These are phyloP conservation scores for Blastobotrys petasosporus DNA, from an alignment of 1,139 yeast genomes.

Conservation along the genomic window DNA sequence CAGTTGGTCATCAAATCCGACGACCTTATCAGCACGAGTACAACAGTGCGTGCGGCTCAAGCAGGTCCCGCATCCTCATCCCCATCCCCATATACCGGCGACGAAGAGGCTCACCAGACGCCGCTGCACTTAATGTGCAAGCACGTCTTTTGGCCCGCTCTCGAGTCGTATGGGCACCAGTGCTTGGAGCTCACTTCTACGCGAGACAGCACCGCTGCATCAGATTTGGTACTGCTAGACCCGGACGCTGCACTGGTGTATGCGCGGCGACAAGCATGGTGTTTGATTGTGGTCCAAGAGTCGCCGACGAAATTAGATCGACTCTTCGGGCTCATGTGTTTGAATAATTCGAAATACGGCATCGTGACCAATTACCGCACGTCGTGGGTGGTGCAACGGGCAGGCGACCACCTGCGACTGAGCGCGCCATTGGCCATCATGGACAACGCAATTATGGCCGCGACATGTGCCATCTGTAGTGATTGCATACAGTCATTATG, in stretches of 20 bases:
- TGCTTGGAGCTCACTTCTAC: too few relatives aligned
- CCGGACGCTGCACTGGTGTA: constrained; percentile 5
- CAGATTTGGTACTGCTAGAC: background rate
- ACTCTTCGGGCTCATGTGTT: constrained; percentile 5
- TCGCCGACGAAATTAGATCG: background rate
- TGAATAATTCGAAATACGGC: constrained; percentile 4
- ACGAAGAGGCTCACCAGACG: too few relatives aligned
- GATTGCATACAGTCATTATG: too few relatives aligned
- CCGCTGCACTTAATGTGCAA: too few relatives aligned
- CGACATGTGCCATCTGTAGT: background rate
- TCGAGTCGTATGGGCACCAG: too few relatives aligned
- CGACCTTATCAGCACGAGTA: too few relatives aligned
- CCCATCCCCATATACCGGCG: too few relatives aligned
- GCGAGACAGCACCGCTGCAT: too few relatives aligned
- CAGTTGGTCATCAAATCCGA: too few relatives aligned
- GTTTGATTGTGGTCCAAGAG: background rate
- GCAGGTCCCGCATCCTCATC: too few relatives aligned
- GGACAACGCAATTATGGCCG: background rate
- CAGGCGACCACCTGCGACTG: background rate
- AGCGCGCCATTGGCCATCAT: background rate
- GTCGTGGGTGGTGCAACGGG: constrained; percentile 2
- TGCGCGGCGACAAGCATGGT: background rate
- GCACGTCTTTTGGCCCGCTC: too few relatives aligned
- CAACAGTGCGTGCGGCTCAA: too few relatives aligned
- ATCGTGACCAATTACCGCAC: background rate